Evolutionary conservation across 768 basidiomycete genomes (phyloP).

Genomic region (Suillus hirtellus): DNA sequence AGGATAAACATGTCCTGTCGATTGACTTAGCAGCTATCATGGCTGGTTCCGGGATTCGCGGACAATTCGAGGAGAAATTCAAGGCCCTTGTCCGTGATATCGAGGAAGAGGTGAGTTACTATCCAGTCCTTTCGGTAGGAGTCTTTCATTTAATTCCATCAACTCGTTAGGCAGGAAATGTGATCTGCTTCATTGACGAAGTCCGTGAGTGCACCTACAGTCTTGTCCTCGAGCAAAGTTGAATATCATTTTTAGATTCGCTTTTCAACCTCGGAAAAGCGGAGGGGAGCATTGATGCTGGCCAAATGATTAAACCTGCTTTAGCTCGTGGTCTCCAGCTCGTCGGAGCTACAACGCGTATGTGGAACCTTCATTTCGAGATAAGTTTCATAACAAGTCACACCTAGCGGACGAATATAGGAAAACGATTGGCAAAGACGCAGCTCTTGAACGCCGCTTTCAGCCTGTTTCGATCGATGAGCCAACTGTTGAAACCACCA

Average conservation of each 20-base stretch:
- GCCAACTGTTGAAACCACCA: slow-evolving; percentile 81
- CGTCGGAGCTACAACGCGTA: slow-evolving; percentile 89
- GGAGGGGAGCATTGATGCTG: slow-evolving; percentile 90
- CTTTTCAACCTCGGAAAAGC: slow-evolving; percentile 89
- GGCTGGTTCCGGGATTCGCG: slow-evolving; percentile 89
- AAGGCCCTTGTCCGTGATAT: slow-evolving; percentile 89
- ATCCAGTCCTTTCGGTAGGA: slow-evolving; percentile 28
- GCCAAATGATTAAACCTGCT: slow-evolving; percentile 92
- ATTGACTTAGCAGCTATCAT: slow-evolving; percentile 83
- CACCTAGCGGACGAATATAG: slow-evolving; percentile 78
- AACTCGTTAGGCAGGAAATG: slow-evolving; percentile 55
- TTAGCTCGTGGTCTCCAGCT: slow-evolving; percentile 85
- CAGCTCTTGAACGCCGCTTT: slow-evolving; percentile 88
- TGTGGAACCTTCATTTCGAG: slow-evolving; percentile 24
- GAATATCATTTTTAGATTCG: slow-evolving; percentile 46
- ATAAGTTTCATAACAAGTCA: not conserved
- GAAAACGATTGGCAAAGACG: slow-evolving; percentile 90
- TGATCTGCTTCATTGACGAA: slow-evolving; percentile 95
- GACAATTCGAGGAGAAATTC: slow-evolving; percentile 93
- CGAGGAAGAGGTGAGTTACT: slow-evolving; percentile 65
- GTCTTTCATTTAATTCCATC: slow-evolving; percentile 8
- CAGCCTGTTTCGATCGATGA: slow-evolving; percentile 89
- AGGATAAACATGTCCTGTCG: slow-evolving; percentile 84
- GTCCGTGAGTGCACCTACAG: slow-evolving; percentile 62
- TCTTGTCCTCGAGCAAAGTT: not conserved